phyloP scores from a whole-genome alignment of 768 basidiomycete genomes.

The Leccinum truebloodii region DNA sequence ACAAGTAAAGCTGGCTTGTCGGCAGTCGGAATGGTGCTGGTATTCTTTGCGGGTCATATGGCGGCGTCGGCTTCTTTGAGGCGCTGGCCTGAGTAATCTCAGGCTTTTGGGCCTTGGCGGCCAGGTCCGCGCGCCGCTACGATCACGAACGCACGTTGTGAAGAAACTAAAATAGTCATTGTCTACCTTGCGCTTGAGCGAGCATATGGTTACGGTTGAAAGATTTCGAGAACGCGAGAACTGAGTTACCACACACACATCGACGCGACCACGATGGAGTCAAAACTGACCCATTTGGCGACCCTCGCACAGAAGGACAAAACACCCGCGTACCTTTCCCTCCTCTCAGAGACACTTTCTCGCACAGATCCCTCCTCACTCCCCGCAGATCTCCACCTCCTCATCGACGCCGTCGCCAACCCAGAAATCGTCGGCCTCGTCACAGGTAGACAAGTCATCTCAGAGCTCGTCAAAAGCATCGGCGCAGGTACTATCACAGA shows the following conservation, averaged over 20 bases:
- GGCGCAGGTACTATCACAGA: constrained; percentile 55
- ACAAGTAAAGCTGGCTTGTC: constrained; percentile 96
- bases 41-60: constrained; percentile 98
- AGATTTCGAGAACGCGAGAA: too few relatives aligned
- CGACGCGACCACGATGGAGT: constrained; percentile 50
- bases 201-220: too few relatives aligned
- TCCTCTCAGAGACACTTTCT: constrained; percentile 65
- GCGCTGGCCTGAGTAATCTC: constrained; percentile 43
- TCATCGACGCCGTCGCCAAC: constrained; percentile 81
- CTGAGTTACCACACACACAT: not conserved
- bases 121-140: too few relatives aligned
- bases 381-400: constrained; percentile 58
- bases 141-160: too few relatives aligned
- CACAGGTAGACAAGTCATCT: constrained; percentile 83
- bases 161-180: too few relatives aligned
- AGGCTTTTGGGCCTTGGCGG: too few relatives aligned
- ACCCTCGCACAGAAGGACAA: constrained; percentile 83
- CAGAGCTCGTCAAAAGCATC: constrained; percentile 76
- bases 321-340: constrained; percentile 67
- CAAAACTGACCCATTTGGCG: constrained; percentile 61
- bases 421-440: constrained; percentile 83
- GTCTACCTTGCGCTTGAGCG: too few relatives aligned
- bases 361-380: constrained; percentile 47
- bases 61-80: constrained; percentile 91
- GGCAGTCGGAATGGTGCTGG: constrained; percentile 94